These are phyloP conservation scores for Microbotryum scabiosae DNA, from an alignment of 1,284 basidiomycete genomes.

Conservation along the genomic window DNA sequence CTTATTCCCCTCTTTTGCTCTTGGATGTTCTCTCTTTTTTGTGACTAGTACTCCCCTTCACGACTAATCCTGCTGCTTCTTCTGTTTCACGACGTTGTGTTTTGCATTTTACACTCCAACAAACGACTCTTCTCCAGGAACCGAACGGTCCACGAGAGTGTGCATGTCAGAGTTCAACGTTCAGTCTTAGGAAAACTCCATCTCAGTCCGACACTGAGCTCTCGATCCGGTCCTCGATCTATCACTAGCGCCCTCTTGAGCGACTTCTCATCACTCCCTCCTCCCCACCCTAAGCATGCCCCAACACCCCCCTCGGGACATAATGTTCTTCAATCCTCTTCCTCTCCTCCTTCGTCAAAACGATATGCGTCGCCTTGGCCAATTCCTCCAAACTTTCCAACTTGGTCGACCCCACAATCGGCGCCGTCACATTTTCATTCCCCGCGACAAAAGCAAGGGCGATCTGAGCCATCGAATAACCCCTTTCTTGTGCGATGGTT, in stretches of 20 bases:
- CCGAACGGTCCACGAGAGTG: too few relatives aligned
- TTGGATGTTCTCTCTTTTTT: too few relatives aligned
- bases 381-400: slow-evolving; percentile 26
- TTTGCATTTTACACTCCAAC: too few relatives aligned
- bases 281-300: slow-evolving; percentile 29
- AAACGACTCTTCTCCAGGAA: too few relatives aligned
- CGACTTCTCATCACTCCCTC: not conserved
- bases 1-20: too few relatives aligned
- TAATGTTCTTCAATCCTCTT: slow-evolving; percentile 49
- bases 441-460: slow-evolving; percentile 29
- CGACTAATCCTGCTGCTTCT: too few relatives aligned
- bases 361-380: slow-evolving; percentile 41
- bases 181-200: too few relatives aligned
- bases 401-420: slow-evolving; percentile 34
- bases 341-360: slow-evolving; percentile 50
- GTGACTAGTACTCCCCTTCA: too few relatives aligned
- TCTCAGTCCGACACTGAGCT: too few relatives aligned
- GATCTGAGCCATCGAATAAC: slow-evolving; percentile 33
- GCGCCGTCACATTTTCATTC: slow-evolving; percentile 29
- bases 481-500: slow-evolving; percentile 28
- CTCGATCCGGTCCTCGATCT: not conserved
- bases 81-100: too few relatives aligned
- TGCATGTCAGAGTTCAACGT: too few relatives aligned
- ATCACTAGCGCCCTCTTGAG: too few relatives aligned
- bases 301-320: slow-evolving; percentile 41